These are phyloP conservation scores for Phytophthora podocarpi DNA, from an alignment of 352 stramenopile genomes.

Conservation along the genomic window DNA sequence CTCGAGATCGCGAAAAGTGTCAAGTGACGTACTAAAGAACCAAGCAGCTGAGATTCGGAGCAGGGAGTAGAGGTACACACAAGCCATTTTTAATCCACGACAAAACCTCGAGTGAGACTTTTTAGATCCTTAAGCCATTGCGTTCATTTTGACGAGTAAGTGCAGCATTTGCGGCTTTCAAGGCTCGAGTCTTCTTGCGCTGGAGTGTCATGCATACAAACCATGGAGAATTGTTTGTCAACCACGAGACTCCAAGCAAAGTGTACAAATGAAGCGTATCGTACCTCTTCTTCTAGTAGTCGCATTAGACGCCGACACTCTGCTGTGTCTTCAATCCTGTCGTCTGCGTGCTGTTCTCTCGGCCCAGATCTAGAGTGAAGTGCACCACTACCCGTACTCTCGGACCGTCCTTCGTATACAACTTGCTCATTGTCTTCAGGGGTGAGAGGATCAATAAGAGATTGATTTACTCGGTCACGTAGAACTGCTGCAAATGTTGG, in stretches of 20 bases:
- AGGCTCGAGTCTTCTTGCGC: conserved; percentile 51
- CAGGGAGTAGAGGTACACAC: conserved; percentile 3
- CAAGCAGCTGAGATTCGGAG: neutral
- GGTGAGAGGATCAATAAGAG: conserved; percentile 7
- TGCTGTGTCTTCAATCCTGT: conserved; percentile 1
- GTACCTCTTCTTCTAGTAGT: conserved; percentile 45
- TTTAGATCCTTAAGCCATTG: neutral
- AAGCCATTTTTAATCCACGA: too few relatives aligned
- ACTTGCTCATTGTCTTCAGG: conserved; percentile 6
- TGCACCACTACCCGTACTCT: conserved; percentile 4
- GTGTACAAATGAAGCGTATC: too few relatives aligned
- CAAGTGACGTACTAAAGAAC: conserved; percentile 8
- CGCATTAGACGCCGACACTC: conserved; percentile 24
- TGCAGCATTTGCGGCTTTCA: conserved; percentile 47
- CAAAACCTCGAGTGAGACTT: too few relatives aligned
- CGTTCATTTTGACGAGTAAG: conserved; percentile 44
- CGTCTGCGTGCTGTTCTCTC: neutral
- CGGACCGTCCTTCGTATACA: neutral
- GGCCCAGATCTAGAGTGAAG: neutral
- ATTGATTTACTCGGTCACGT: conserved; percentile 53
- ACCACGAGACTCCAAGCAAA: conserved; percentile 1
- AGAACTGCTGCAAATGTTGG: conserved; percentile 59
- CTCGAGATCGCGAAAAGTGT: conserved; percentile 42
- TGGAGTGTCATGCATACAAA: conserved; percentile 9
- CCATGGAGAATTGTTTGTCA: too few relatives aligned